Base-by-base conservation (phyloP, 2,329 filamentous ascomycete genomes). In the Monilinia vaccinii-corymbosi region DNA sequence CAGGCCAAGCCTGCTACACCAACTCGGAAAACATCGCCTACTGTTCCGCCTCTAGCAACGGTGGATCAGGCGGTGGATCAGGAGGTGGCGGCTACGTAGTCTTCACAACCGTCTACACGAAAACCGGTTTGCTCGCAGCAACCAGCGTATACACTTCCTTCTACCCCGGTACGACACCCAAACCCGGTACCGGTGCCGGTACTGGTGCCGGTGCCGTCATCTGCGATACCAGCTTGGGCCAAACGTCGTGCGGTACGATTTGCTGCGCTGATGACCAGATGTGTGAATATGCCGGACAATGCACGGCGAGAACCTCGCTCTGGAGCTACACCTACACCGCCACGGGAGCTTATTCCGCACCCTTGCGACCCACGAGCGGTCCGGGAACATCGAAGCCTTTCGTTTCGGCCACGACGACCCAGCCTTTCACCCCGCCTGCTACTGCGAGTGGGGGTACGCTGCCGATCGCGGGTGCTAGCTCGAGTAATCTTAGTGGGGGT, bases 241-340 rank as follows among this genome's bases (percentile, higher is more conserved):
- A 89, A 72, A 79, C 79, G 9, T 77, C 81, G 4, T 92, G 88
- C 70, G 87, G 87, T 36, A 71, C 71, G 56, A 85, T 86, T 61
- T 92, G 88, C 78, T 93, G 88, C 73, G 81, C 82, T 28, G 80
- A 76, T 62, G 82, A 81, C 74, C 86, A 89, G 73, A 87, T 84
- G 69, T 92, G 89, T 72, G 80, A 78, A 13, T 36, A 52, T 28
- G 58, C 62, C 1, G 63, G 62, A 13, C 60, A 63, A 21, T 70
- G 69, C 47, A 65, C 64, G 2, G 62, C 62, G 31, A 62, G 65
- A 55, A 55, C 60, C 11, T 63, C 63, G 14, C 47, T 49, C 3
- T 48, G 52, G 21, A 58, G 81, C 21, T 85, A 80, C 42, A 45
- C 63, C 10, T n/a, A n/a, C n/a, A 44, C 58, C 16, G 48, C 57